Evolutionary conservation across 2,329 filamentous ascomycete genomes (phyloP).

Genomic region (Proliferodiscus dingleyae): DNA sequence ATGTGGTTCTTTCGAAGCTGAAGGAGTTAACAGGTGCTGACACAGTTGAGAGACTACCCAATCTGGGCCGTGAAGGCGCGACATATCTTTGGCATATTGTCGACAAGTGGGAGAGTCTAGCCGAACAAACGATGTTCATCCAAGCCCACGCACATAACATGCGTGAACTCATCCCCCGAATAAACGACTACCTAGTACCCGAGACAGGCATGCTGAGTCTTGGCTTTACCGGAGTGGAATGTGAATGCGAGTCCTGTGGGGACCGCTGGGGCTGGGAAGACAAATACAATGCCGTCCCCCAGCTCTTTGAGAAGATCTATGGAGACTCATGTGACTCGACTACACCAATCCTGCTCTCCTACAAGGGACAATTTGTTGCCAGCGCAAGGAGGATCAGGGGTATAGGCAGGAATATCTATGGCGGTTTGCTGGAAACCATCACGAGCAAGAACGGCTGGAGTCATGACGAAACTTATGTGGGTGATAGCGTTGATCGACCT

Average conservation of each 20-base stretch:
- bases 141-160: slow-evolving; percentile 41
- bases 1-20: slow-evolving; percentile 12
- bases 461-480: slow-evolving; percentile 14
- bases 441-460: slow-evolving; percentile 21
- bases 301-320: slow-evolving; percentile 31
- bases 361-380: slow-evolving; percentile 45
- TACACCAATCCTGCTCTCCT: slow-evolving; percentile 36
- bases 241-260: slow-evolving; percentile 35
- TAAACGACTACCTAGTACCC: slow-evolving; percentile 37
- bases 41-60: slow-evolving; percentile 29
- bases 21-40: slow-evolving; percentile 21
- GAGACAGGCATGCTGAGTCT: slow-evolving; percentile 44
- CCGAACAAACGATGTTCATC: slow-evolving; percentile 43
- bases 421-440: slow-evolving; percentile 18
- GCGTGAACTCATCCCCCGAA: slow-evolving; percentile 34
- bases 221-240: slow-evolving; percentile 34
- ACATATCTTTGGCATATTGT: slow-evolving; percentile 45
- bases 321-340: slow-evolving; percentile 18
- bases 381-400: slow-evolving; percentile 40
- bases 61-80: slow-evolving; percentile 42
- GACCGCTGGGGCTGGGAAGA: slow-evolving; percentile 40
- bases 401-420: slow-evolving; percentile 19
- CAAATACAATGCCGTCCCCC: slow-evolving; percentile 31
- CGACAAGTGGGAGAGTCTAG: slow-evolving; percentile 38
- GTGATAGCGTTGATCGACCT: slow-evolving; percentile 11